These are phyloP conservation scores for Colletotrichum echinochloae DNA, from an alignment of 2,329 filamentous ascomycete species.

Conservation along the genomic window DNA sequence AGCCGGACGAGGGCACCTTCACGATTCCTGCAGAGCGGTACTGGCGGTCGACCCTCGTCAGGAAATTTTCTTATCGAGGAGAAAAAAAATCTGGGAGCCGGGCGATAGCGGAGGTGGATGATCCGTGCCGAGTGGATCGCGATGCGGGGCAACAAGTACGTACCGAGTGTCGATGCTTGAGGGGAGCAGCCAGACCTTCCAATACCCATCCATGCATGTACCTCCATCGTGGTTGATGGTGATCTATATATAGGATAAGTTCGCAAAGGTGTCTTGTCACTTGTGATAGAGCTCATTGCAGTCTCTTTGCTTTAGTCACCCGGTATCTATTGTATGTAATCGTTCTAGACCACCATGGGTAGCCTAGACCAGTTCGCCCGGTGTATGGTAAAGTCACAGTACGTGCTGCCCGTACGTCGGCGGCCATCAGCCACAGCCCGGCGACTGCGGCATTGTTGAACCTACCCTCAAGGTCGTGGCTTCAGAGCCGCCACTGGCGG, in stretches of 20 bases:
- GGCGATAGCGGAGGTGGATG: conserved; percentile 31
- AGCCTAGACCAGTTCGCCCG: too few relatives aligned
- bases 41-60: conserved; percentile 5
- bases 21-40: neutral
- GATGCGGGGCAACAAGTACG: conserved; percentile 18
- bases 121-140: conserved; percentile 16
- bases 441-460: too few relatives aligned
- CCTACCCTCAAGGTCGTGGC: too few relatives aligned
- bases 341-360: too few relatives aligned
- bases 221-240: neutral
- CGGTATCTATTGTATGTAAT: too few relatives aligned
- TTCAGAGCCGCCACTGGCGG: too few relatives aligned
- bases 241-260: too few relatives aligned
- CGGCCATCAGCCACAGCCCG: too few relatives aligned
- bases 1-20: neutral
- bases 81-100: conserved; percentile 23
- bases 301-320: too few relatives aligned
- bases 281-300: too few relatives aligned
- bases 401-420: too few relatives aligned
- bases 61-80: conserved; percentile 41
- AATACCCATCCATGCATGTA: neutral
- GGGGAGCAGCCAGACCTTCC: neutral
- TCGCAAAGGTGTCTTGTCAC: neutral
- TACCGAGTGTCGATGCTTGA: neutral
- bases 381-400: too few relatives aligned